A percentile compares a stretch with the other conserved stretches of the same genome.
These are phyloP conservation scores for Punica granatum DNA, from an alignment of 345 rosid species.

Conservation along the genomic window DNA sequence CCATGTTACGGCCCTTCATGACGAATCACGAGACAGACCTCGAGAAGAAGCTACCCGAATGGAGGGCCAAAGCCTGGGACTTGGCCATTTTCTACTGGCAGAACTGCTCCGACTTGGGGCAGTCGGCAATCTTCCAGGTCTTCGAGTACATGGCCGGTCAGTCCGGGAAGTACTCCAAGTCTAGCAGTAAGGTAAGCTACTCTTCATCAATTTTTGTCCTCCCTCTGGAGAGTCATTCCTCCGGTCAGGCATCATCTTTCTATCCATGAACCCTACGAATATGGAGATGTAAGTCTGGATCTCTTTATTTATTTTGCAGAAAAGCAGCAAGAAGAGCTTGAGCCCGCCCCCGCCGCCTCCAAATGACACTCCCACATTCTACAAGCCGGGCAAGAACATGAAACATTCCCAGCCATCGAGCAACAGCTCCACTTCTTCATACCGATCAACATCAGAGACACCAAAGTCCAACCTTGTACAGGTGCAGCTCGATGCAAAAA, in stretches of 20 bases:
- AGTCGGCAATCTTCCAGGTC: constrained; percentile 51
- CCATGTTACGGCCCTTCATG: constrained; percentile 52
- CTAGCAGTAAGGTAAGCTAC: constrained; percentile 26
- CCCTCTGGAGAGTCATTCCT: not conserved
- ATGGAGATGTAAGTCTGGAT: no score
- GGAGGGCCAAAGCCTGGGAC: constrained; percentile 68
- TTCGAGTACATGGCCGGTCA: constrained; percentile 52
- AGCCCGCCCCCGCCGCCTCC: constrained; percentile 14
- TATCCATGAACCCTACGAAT: no score
- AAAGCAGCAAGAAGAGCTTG: constrained; percentile 19
- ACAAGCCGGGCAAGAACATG: constrained; percentile 19
- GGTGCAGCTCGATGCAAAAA: not conserved
- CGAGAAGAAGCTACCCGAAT: constrained; percentile 60
- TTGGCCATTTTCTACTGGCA: constrained; percentile 59
- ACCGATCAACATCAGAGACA: not conserved
- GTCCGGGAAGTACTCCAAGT: constrained; percentile 31
- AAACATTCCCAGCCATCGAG: constrained; percentile 4
- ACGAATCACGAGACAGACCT: constrained; percentile 62
- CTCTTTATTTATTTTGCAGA: constrained; percentile 5
- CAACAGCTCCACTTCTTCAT: not conserved
- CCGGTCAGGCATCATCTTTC: no score
- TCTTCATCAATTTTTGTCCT: not conserved
- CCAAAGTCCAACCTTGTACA: not conserved
- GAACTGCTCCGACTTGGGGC: constrained; percentile 52
- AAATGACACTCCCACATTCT: constrained; percentile 18